These are phyloP conservation scores for Cladophialophora exuberans DNA, from an alignment of 2,329 filamentous ascomycete genomes.

Conservation along the genomic window DNA sequence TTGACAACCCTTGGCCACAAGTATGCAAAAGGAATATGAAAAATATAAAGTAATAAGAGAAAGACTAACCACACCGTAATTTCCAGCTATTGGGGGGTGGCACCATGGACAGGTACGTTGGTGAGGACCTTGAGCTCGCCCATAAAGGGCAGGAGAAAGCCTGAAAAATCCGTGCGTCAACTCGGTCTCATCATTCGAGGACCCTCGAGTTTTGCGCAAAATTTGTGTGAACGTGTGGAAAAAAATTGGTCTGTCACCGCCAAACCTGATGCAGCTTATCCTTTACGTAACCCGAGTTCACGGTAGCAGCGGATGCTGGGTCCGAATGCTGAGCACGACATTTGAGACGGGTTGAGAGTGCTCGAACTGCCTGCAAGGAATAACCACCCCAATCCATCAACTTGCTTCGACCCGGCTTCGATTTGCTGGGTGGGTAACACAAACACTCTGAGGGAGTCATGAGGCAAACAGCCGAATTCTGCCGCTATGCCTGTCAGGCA, in stretches of 20 bases:
- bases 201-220: conserved; percentile 26
- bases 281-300: conserved; percentile 47
- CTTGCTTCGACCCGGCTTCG: conserved; percentile 11
- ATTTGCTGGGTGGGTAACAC: conserved; percentile 16
- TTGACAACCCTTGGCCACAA: not conserved
- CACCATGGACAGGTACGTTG: too few species aligned
- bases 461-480: conserved; percentile 16
- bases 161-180: conserved; percentile 25
- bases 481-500: conserved; percentile 11
- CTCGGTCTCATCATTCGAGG: conserved; percentile 27
- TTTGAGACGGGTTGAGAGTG: conserved; percentile 4
- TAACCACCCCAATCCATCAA: conserved; percentile 13
- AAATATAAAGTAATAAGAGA: not conserved
- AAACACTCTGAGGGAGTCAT: conserved; percentile 5
- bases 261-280: conserved; percentile 35
- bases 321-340: conserved; percentile 26
- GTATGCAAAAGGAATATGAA: conserved; percentile 1
- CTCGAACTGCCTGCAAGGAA: conserved; percentile 7
- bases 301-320: conserved; percentile 36
- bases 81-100: conserved; percentile 4
- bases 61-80: conserved; percentile 3
- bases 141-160: conserved; percentile 21
- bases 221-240: conserved; percentile 26
- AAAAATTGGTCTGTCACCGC: conserved; percentile 25
- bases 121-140: conserved; percentile 8